Percentiles rank a stretch among this genome's conserved stretches.
These are phyloP conservation scores for Geotrichum histeridarum DNA, from an alignment of 1,139 yeast genomes.

Conservation along the genomic window DNA sequence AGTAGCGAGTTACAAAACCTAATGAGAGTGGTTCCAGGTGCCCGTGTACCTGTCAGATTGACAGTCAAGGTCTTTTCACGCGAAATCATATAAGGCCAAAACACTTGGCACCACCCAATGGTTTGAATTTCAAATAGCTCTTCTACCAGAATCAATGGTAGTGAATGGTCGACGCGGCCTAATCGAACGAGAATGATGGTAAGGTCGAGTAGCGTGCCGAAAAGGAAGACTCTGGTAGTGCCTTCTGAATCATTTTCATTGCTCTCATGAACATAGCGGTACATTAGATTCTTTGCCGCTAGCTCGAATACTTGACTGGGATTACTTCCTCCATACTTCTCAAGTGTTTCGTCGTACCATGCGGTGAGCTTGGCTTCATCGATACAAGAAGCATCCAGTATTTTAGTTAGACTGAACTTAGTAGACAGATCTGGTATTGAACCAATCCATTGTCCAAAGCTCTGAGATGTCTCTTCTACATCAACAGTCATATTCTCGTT, in stretches of 20 bases:
- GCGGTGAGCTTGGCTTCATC: not conserved
- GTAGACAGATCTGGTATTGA: not conserved
- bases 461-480: conserved; percentile 1
- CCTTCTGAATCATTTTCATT: not conserved
- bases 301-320: conserved; percentile 11
- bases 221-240: not conserved
- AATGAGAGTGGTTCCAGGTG: conserved; percentile 39
- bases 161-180: conserved; percentile 25
- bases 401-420: not conserved
- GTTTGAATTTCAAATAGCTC: conserved; percentile 38
- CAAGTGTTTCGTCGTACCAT: conserved; percentile 4
- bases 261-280: conserved; percentile 4
- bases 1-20: conserved; percentile 39
- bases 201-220: conserved; percentile 14
- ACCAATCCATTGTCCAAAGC: conserved; percentile 1
- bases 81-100: conserved; percentile 37
- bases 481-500: not conserved
- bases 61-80: conserved; percentile 31
- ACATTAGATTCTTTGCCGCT: conserved; percentile 11
- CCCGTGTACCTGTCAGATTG: conserved; percentile 32
- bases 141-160: conserved; percentile 34
- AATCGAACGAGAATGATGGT: not conserved
- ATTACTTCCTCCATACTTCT: not conserved
- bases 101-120: conserved; percentile 35
- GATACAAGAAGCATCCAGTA: not conserved